Evolutionary conservation across 2,329 filamentous ascomycete genomes (phyloP).

Genomic region (Penicillium brasilianum): DNA sequence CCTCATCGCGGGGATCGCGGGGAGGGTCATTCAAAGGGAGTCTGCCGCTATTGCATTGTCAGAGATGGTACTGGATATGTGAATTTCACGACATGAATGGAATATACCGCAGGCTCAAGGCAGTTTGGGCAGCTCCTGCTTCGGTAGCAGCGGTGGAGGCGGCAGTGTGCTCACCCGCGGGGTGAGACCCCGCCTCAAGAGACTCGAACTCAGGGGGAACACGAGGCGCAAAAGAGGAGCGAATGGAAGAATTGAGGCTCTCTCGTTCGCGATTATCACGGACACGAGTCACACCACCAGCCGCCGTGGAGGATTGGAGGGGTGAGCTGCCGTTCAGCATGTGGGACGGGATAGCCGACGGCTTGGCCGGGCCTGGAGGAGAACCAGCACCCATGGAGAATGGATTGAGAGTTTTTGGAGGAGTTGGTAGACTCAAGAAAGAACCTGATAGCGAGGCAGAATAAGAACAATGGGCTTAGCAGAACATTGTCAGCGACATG

Average conservation of each 20-base stretch:
- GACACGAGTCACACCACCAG: slow-evolving; percentile 34
- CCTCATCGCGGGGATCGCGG: slow-evolving; percentile 59
- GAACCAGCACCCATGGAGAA: slow-evolving; percentile 53
- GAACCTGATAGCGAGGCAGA: background rate
- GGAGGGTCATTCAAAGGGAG: slow-evolving; percentile 54
- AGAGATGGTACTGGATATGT: background rate
- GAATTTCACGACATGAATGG: background rate
- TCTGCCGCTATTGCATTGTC: slow-evolving; percentile 25
- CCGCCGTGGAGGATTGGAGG: slow-evolving; percentile 52
- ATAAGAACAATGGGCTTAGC: slow-evolving; percentile 6
- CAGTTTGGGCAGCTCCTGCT: slow-evolving; percentile 19
- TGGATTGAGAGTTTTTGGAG: background rate
- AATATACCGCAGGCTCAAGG: slow-evolving; percentile 35
- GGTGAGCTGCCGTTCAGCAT: slow-evolving; percentile 62
- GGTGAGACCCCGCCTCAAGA: slow-evolving; percentile 23
- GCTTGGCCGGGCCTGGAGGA: slow-evolving; percentile 50
- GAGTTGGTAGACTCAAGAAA: background rate
- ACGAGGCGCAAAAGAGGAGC: slow-evolving; percentile 58
- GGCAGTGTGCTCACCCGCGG: slow-evolving; percentile 26
- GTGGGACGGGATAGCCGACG: slow-evolving; percentile 61
- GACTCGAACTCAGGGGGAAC: slow-evolving; percentile 39
- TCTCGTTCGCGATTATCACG: slow-evolving; percentile 62
- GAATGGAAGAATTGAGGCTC: slow-evolving; percentile 62
- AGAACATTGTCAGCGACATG: slow-evolving; percentile 4
- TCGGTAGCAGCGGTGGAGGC: slow-evolving; percentile 24